Percentiles rank a stretch among this genome's conserved stretches.
Evolutionary conservation across 352 stramenopile genomes (phyloP).

Genomic region (Globisporangium orthogonon): DNA sequence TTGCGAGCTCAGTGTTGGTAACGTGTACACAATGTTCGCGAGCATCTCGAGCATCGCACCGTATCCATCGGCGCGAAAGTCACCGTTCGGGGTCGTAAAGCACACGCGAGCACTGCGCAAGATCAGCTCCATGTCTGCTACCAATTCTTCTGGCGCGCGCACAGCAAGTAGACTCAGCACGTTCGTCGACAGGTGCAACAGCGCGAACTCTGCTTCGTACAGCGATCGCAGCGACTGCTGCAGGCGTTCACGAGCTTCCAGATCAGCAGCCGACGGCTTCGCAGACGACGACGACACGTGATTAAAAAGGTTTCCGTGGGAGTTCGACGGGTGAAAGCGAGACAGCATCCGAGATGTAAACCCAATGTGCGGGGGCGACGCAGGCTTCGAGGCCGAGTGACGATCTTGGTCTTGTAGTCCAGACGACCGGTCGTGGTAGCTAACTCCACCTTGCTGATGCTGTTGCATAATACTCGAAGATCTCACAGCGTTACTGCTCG

Average conservation of each 20-base stretch:
- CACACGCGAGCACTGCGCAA: constrained; percentile 29
- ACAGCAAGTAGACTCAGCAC: constrained; percentile 51
- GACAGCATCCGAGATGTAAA: constrained; percentile 78
- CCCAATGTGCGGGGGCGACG: constrained; percentile 24
- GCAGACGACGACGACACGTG: constrained; percentile 22
- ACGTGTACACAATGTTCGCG: constrained; percentile 30
- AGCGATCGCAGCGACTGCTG: constrained; percentile 38
- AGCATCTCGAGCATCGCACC: constrained; percentile 59
- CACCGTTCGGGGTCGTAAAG: constrained; percentile 56
- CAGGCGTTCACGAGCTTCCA: constrained; percentile 25
- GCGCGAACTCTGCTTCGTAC: constrained; percentile 52
- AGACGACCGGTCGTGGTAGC: not conserved
- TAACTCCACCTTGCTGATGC: no score
- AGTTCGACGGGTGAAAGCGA: constrained; percentile 41
- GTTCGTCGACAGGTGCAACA: constrained; percentile 52
- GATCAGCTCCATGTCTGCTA: constrained; percentile 27
- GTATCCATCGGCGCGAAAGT: constrained; percentile 62
- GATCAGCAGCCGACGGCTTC: constrained; percentile 3
- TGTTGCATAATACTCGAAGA: not conserved
- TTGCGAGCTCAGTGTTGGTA: constrained; percentile 11
- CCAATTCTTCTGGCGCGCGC: constrained; percentile 34
- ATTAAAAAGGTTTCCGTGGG: constrained; percentile 53
- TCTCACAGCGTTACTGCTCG: not conserved
- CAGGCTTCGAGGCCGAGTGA: constrained; percentile 1
- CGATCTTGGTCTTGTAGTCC: not conserved